Evolutionary conservation across 2,329 filamentous ascomycete genomes (phyloP), one percentile per base, ranked within the genome.

Genomic region (Mycosphaerella sp.): DNA sequence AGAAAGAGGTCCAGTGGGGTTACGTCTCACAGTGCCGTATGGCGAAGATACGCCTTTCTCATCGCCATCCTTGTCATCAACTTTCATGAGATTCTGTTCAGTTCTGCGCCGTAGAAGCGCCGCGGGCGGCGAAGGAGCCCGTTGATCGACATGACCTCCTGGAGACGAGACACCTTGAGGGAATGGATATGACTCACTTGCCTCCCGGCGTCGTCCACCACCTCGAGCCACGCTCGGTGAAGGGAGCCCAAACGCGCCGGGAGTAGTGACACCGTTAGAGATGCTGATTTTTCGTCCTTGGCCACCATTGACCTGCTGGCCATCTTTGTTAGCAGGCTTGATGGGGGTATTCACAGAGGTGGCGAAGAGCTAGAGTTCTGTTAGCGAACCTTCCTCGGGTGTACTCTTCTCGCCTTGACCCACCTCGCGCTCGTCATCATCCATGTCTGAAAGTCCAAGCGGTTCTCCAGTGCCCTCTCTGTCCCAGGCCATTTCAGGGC

Each of bases 401-500:
- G 26, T 21, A 23, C n/a, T 12, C 9, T 17, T 43, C 32, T 48
- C 39, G 36, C 42, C 4, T 44, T 21, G 41, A 60, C 63, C 21
- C 68, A 84, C 82, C 74, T 85, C 81, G 73, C 76, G 80, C 71
- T 85, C 83, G 50, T 83, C 80, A 45, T 84, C 81, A 32, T 77
- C 80, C 81, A 95, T 83, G 42, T 87, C 83, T 58, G 82, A 78
- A 60, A 95, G 70, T 31, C 83, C 83, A 60, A 96, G 76, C 6
- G 91, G 89, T 59, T 81, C 79, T 43, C 83, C 78, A 50, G 80
- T 79, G 23, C 87, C 89, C 56, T 80, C 79, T 55, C 80, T 73
- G 67, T 95, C 88, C 93, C 92, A 98, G 70, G 91, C 97, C 41
- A 92, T 82, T 59, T 93, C 89, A n/a, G 91, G 88, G 43, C 92